Conservation (phyloP, 2,329 filamentous ascomycete species). For the Claviceps humidiphila region DNA sequence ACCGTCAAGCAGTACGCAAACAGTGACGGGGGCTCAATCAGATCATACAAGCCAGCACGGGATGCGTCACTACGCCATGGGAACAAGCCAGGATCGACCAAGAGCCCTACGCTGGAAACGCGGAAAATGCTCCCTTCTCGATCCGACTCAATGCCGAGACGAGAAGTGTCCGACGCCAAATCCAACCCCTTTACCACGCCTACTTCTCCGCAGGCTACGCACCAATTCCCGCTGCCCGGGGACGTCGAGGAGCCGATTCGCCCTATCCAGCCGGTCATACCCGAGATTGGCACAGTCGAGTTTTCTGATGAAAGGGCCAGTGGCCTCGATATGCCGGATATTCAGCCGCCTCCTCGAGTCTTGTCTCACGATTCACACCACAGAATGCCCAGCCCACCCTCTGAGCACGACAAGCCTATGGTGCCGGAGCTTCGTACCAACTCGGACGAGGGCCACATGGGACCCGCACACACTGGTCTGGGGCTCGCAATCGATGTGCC, state of each 20-base stretch:
- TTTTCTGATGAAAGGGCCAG: slow-evolving; percentile 15
- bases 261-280: slow-evolving; percentile 21
- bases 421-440: slow-evolving; percentile 6
- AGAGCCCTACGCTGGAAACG: slow-evolving; percentile 11
- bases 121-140: slow-evolving; percentile 19
- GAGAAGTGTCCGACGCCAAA: slow-evolving; percentile 20
- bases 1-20: slow-evolving; percentile 42
- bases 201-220: slow-evolving; percentile 16
- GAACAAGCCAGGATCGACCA: slow-evolving; percentile 21
- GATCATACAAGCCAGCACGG: slow-evolving; percentile 32
- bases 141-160: slow-evolving; percentile 31
- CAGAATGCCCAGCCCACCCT: slow-evolving; percentile 11
- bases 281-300: slow-evolving; percentile 24
- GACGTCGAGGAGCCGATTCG: slow-evolving; percentile 15
- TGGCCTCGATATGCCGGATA: slow-evolving; percentile 13
- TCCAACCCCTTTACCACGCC: slow-evolving; percentile 24
- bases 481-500: slow-evolving; percentile 24
- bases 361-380: slow-evolving; percentile 16
- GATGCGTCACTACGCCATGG: slow-evolving; percentile 33
- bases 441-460: slow-evolving; percentile 7
- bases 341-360: slow-evolving; percentile 18
- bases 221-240: slow-evolving; percentile 8
- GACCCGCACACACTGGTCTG: slow-evolving; percentile 16
- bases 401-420: slow-evolving; percentile 8
- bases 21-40: slow-evolving; percentile 43